A percentile compares a stretch with the other conserved stretches of the same genome.
phyloP scores from a whole-genome alignment of 2,329 filamentous ascomycete genomes.

The Epichloe sylvatica region DNA sequence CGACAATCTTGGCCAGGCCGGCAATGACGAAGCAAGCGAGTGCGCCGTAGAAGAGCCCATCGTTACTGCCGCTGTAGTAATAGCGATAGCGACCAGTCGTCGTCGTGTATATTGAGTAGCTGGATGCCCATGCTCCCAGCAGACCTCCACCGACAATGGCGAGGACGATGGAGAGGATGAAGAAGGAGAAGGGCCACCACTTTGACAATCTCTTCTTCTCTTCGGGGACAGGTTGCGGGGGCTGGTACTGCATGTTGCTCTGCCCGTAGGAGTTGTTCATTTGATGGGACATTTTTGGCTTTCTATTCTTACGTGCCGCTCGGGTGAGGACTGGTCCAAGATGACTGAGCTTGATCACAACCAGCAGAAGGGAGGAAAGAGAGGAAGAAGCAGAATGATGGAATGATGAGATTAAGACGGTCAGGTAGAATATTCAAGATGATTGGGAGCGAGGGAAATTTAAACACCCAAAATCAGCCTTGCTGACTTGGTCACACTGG shows the following conservation, averaged over 20 bases:
- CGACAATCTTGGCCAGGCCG: neutral
- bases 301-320: neutral
- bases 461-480: too few relatives aligned
- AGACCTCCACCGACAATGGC: conserved; percentile 1
- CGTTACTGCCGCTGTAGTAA: neutral
- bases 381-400: too few relatives aligned
- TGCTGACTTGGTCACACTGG: too few relatives aligned
- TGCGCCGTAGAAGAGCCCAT: neutral
- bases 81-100: neutral
- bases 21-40: conserved; percentile 1
- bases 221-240: neutral
- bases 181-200: conserved; percentile 2
- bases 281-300: neutral
- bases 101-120: neutral
- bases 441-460: too few relatives aligned
- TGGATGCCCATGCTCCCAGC: conserved; percentile 1
- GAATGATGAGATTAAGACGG: too few relatives aligned
- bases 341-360: too few relatives aligned
- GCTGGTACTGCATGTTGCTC: neutral
- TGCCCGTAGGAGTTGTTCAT: neutral
- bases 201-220: neutral
- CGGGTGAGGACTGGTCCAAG: too few relatives aligned
- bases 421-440: fast-evolving
- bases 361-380: too few relatives aligned
- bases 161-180: neutral